Base-by-base conservation (phyloP, 371 early-diverging fungal species). In the Rhizopus arrhizus region DNA sequence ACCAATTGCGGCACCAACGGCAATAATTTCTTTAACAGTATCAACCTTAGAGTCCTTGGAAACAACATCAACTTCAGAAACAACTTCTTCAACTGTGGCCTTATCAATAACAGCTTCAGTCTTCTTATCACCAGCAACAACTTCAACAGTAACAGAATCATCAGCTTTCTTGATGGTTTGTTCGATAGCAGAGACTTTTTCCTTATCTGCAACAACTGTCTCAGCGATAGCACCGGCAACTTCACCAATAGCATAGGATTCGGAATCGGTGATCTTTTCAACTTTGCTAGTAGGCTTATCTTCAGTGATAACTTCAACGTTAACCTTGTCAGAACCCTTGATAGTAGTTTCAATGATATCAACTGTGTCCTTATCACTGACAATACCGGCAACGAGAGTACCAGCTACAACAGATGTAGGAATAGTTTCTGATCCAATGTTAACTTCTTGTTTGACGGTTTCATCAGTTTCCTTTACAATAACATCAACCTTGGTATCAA, bases 271-370 rank as follows among this genome's bases (percentile, higher is more conserved):
- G 31, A 56, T 12, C 5, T 47, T 7, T 6, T 5, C 32, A 35
- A 15, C 16, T 0, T 49, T 13, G 5, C 12, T 32, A 10, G 32
- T 4, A 5, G 12, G 29, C 51, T 51, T 51, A 9, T 51, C 51
- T 6, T 34, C 51, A 51, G 34, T 34, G 13, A 51, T 33, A 15
- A 51, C 33, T 29, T 31, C 31, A 13, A 49, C 29, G 10, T 35
- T 57, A 40, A 57, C 43, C 40, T 28, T 31, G n/a, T 38, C 53
- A 52, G 53, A 54, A 31, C 41, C n/a, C 40, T 48, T 48, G 8
- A 32, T 38, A 15, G 12, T 38, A 35, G 9, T 9, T 5, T 29
- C 52, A 38, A 2, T 35, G 12, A 5, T 38, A 36, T 16, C 28
- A 43, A 40, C 35, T 36, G 53, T 36, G 1, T 15, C 43, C 12